Conservation (phyloP, 768 basidiomycete genomes). For the Chiua virens region DNA sequence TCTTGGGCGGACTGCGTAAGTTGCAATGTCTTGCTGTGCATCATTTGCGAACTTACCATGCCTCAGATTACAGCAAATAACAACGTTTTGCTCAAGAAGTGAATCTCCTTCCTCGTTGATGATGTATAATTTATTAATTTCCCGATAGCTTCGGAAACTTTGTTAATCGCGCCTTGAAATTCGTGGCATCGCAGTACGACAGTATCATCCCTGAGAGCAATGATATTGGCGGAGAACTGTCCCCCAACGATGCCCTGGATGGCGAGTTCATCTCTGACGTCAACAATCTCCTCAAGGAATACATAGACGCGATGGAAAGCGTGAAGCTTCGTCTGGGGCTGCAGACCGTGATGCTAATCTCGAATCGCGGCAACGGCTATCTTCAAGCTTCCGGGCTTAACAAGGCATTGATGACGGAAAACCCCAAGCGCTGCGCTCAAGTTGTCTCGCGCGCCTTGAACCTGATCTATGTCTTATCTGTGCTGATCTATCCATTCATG, state of each 20-base stretch:
- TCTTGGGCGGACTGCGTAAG: constrained; percentile 93
- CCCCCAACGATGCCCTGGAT: constrained; percentile 64
- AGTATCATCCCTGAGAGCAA: constrained; percentile 77
- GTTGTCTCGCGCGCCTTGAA: constrained; percentile 90
- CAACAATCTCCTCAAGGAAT: constrained; percentile 76
- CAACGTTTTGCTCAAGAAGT: constrained; percentile 93
- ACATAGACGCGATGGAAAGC: constrained; percentile 84
- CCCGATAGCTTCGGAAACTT: constrained; percentile 87
- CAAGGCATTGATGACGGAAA: constrained; percentile 80
- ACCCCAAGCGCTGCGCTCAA: constrained; percentile 84
- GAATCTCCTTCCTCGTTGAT: constrained; percentile 14
- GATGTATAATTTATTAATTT: neutral
- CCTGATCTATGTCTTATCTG: constrained; percentile 87
- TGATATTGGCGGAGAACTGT: constrained; percentile 67
- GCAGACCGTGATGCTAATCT: constrained; percentile 86
- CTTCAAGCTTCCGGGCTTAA: constrained; percentile 91
- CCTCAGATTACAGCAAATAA: constrained; percentile 86
- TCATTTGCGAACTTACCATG: neutral
- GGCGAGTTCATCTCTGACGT: constrained; percentile 77
- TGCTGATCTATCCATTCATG: constrained; percentile 94
- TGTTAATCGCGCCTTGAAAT: constrained; percentile 92
- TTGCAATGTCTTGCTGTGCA: neutral
- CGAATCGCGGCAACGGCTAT: constrained; percentile 87
- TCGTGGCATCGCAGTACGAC: constrained; percentile 82
- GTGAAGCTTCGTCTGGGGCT: constrained; percentile 89